These are phyloP conservation scores for Aspergillus chevalieri DNA, from an alignment of 2,329 filamentous ascomycete genomes.

Conservation along the genomic window DNA sequence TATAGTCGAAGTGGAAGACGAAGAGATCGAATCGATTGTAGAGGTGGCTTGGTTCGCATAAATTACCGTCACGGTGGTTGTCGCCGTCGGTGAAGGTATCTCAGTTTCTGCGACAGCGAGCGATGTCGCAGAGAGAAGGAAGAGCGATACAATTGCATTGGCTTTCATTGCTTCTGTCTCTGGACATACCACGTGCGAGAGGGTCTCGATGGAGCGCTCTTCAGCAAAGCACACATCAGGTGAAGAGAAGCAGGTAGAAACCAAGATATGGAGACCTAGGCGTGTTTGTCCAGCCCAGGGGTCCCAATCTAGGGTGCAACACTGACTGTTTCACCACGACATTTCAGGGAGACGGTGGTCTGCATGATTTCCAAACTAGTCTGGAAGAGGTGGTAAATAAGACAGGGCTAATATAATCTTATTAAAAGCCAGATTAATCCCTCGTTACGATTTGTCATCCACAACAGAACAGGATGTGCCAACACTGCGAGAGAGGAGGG, in stretches of 20 bases:
- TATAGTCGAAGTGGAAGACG: not conserved
- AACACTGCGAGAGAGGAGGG: too few relatives aligned
- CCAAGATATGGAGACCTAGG: not conserved
- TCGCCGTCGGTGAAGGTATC: slow-evolving; percentile 25
- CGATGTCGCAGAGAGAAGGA: slow-evolving; percentile 30
- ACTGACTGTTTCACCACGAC: not conserved
- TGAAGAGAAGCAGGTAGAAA: not conserved
- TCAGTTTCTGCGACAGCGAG: slow-evolving; percentile 25
- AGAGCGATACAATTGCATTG: slow-evolving; percentile 24
- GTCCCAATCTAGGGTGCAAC: not conserved
- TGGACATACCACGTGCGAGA: too few relatives aligned
- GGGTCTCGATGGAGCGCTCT: not conserved
- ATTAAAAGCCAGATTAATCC: too few relatives aligned
- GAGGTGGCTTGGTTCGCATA: slow-evolving; percentile 36
- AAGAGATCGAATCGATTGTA: not conserved
- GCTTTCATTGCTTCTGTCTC: slow-evolving; percentile 30
- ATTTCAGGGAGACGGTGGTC: too few relatives aligned
- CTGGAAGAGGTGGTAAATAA: too few relatives aligned
- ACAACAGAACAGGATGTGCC: too few relatives aligned
- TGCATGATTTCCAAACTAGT: too few relatives aligned
- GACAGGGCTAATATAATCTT: too few relatives aligned
- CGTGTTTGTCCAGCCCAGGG: not conserved
- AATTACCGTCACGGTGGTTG: slow-evolving; percentile 38
- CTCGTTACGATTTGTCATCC: too few relatives aligned
- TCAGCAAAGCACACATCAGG: not conserved